phyloP scores from a whole-genome alignment of 441 rosid genomes.

The Bocquillonia castaneifolia region DNA sequence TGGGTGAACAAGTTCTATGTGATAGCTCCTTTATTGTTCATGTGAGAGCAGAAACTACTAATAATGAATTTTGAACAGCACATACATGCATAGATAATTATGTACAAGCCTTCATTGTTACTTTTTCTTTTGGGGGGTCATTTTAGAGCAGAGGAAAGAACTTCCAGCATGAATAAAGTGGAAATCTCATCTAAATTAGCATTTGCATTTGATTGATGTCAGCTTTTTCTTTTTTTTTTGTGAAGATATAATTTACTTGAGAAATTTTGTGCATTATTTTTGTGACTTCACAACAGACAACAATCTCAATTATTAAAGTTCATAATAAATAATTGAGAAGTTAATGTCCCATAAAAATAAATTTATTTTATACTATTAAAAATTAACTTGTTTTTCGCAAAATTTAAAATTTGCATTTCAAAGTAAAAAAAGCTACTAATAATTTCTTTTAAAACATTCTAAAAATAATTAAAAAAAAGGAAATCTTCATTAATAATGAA shows the following conservation, averaged over 20 bases:
- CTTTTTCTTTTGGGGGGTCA: background rate
- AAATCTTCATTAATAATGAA: no score
- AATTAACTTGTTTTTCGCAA: no score
- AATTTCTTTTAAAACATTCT: no score
- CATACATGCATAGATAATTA: background rate
- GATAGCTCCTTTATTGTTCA: background rate
- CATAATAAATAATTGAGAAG: no score
- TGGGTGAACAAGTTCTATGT: conserved; percentile 7
- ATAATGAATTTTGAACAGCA: background rate
- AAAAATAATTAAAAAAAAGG: no score
- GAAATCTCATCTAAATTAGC: background rate
- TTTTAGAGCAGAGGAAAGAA: background rate
- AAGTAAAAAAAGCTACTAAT: no score
- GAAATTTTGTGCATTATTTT: no score
- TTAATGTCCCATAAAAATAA: no score
- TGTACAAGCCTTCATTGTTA: background rate
- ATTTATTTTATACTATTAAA: no score
- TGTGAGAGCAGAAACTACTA: background rate
- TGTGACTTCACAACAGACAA: background rate
- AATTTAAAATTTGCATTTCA: no score
- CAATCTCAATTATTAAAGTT: background rate
- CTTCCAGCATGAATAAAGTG: background rate
- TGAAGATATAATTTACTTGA: background rate
- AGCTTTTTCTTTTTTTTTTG: no score
- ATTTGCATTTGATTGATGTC: no score